Evolutionary conservation across 495 filamentous ascomycete species (phyloP), one percentile per base, ranked within the genome.

Genomic region (Pyronema domesticum): DNA sequence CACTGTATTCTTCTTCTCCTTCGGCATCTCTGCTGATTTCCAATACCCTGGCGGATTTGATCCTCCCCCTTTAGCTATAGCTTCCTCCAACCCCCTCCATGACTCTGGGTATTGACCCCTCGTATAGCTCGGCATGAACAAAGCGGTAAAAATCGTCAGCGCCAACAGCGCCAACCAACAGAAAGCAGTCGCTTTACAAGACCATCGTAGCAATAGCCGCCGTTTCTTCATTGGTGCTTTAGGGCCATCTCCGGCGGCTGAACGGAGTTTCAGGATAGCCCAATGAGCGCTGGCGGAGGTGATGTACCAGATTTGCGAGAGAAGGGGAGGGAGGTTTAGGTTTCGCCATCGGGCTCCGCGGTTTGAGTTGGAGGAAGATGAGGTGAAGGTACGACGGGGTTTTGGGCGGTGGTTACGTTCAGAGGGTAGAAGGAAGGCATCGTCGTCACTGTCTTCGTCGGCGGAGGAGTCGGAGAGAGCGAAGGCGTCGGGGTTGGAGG

Each of bases 81-180:
- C 60, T 18, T 68, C 53, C 13, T 67, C 65, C 0, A 81, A 65
- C 13, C 60, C 56, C 3, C 56, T 46, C 56, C 80, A 80, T 60
- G 77, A 73, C 15, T 71, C 60, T 14, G 73, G 75, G 42, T 69
- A 70, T 43, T 70, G 69, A 4, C 64, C 72, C 13, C 65, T 66
- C 3, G 77, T 77, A 63, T 83, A 85, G 0, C 80, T 82, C 0
- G 80, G 80, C 13, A 66, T 65, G 46, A 81, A 70, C 9, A 80
- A 61, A 3, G 73, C 73, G 3, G 72, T 76, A 18, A 79, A 59
- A 7, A 74, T 33, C 3, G 75, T 50, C 13, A 70, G 39, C 1
- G 40, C 34, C 10, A 69, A 37, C 1, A 47, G 17, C 10, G 23
- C 40, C 3, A 57, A 40, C 17, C 54, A 13, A 17, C 51, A n/a